Evolutionary conservation across 805 yeast species (phyloP).

Genomic region (Saturnispora bothae): DNA sequence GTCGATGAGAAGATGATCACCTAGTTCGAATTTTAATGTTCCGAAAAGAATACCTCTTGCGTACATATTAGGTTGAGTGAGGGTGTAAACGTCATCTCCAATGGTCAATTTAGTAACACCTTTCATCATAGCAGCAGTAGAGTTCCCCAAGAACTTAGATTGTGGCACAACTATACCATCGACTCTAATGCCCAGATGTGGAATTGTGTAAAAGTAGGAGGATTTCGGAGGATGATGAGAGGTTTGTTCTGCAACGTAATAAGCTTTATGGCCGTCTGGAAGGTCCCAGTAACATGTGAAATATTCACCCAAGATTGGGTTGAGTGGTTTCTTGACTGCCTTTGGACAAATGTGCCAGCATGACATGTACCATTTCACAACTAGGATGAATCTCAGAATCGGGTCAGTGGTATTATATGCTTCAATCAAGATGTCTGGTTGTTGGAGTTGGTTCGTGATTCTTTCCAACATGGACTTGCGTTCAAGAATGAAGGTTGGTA

Average conservation of each 20-base stretch:
- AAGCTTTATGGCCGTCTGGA: constrained; percentile 57
- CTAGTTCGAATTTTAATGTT: constrained; percentile 77
- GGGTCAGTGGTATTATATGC: constrained; percentile 50
- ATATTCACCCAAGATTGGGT: constrained; percentile 88
- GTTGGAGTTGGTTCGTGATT: constrained; percentile 77
- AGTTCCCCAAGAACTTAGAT: constrained; percentile 85
- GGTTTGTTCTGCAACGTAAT: constrained; percentile 86
- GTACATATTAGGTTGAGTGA: constrained; percentile 94
- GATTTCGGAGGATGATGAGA: constrained; percentile 99
- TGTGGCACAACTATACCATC: constrained; percentile 86
- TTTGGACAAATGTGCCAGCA: constrained; percentile 99
- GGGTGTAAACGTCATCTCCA: constrained; percentile 64
- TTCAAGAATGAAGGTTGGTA: constrained; percentile 92
- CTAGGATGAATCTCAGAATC: constrained; percentile 56
- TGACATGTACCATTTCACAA: constrained; percentile 83
- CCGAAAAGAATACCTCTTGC: constrained; percentile 92
- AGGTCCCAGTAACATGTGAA: constrained; percentile 91
- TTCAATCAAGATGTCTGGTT: constrained; percentile 60
- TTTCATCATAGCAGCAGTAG: constrained; percentile 96
- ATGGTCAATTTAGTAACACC: constrained; percentile 70
- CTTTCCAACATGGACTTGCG: constrained; percentile 94
- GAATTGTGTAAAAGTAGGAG: constrained; percentile 80
- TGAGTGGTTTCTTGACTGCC: constrained; percentile 94
- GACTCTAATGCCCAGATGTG: constrained; percentile 67
- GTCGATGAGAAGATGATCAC: constrained; percentile 77